Percentiles rank a stretch among this genome's conserved stretches.
phyloP scores from a whole-genome alignment of 805 yeast genomes.

The Monosporozyma yasuniensis region DNA sequence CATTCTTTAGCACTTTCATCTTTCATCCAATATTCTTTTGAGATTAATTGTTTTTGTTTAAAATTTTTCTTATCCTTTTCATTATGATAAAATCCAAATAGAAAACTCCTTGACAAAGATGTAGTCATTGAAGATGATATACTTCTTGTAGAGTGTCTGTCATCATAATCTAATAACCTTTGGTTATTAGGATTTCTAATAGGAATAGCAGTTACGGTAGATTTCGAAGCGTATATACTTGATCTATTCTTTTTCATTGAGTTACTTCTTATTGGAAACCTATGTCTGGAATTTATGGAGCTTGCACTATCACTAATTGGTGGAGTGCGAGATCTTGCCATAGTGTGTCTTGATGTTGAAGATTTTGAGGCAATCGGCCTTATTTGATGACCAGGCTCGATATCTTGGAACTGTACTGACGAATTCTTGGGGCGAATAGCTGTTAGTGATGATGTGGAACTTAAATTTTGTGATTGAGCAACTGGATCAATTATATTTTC shows the following conservation, averaged over 20 bases:
- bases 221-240: conserved; percentile 28
- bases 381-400: not conserved
- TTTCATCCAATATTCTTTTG: conserved; percentile 88
- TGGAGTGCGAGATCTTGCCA: not conserved
- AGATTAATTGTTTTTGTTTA: conserved; percentile 24
- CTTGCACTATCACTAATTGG: not conserved
- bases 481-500: not conserved
- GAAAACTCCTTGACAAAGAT: conserved; percentile 34
- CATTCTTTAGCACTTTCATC: conserved; percentile 89
- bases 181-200: conserved; percentile 15
- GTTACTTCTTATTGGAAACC: conserved; percentile 18
- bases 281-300: conserved; percentile 7
- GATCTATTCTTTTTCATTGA: conserved; percentile 24
- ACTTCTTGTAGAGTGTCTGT: conserved; percentile 30
- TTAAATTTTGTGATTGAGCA: not conserved
- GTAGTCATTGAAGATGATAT: conserved; percentile 35
- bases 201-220: conserved; percentile 29
- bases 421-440: not conserved
- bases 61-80: conserved; percentile 21
- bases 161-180: conserved; percentile 25
- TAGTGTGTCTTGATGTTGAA: not conserved
- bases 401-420: not conserved
- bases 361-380: not conserved
- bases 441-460: not conserved
- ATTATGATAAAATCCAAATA: conserved; percentile 34